Conservation (phyloP, 768 basidiomycete species). For the Boletus speciosus region DNA sequence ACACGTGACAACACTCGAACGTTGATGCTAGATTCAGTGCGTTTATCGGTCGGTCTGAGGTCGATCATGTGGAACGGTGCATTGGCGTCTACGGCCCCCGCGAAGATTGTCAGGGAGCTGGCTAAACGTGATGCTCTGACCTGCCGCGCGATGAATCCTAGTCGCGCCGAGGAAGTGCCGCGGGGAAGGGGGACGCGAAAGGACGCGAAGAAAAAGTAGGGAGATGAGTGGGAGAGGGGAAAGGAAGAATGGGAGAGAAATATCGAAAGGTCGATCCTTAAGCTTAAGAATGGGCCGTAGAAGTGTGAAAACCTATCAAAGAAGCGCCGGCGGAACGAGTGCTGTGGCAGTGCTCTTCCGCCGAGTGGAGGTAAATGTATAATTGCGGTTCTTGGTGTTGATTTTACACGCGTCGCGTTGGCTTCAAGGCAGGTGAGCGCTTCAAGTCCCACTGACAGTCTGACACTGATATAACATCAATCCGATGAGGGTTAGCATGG, state of each 20-base stretch:
- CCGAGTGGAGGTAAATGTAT: neutral
- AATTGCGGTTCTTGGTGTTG: too few species aligned
- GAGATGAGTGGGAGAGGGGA: too few species aligned
- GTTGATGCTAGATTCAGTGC: neutral
- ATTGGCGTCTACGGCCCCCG: neutral
- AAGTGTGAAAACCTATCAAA: neutral
- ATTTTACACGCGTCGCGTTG: too few species aligned
- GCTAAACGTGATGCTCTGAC: neutral
- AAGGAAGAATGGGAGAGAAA: neutral
- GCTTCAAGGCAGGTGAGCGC: too few species aligned
- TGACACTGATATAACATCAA: too few species aligned
- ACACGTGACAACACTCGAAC: too few species aligned
- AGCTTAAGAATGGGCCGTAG: neutral
- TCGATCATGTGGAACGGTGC: neutral
- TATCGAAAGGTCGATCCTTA: neutral
- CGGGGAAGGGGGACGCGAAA: neutral
- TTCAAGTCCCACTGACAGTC: too few species aligned
- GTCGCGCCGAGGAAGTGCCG: neutral
- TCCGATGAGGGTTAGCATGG: too few species aligned
- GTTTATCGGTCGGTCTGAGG: neutral
- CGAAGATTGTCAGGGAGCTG: neutral
- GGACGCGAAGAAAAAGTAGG: neutral
- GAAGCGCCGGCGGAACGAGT: neutral
- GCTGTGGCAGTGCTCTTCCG: too few species aligned
- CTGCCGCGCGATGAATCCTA: neutral